Evolutionary conservation across 305 asterid species (phyloP), one percentile per base, ranked within the genome.

Genomic region (Solanum hybrid): DNA sequence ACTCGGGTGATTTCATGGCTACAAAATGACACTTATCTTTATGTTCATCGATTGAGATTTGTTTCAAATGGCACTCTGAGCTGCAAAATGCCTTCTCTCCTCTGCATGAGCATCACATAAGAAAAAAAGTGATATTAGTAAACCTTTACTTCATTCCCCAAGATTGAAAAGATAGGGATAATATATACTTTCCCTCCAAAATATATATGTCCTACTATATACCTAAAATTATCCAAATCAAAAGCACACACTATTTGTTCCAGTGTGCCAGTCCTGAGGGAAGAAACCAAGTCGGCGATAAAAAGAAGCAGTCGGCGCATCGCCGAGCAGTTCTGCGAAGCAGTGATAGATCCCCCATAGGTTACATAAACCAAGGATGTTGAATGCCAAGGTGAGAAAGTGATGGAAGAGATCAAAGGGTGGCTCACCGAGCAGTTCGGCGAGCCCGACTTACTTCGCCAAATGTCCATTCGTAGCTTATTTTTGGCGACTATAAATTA

Each of bases 51-150:
- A 91, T 90, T 14, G 92, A 88, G 66, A 93, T 92, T 42, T 93
- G 94, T 73, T 92, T 89, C 91, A 32, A 82, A 27, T 95, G 96
- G 87, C 96, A 94, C 88, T 93, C 95, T 38, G 89, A 89, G 37
- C 95, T 93, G 75, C 95, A 94, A 88, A 94, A 93, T 32, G 96
- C 95, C 88, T 92, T 93, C 37, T 94, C 95, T 88, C 96, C 96
- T 90, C 96, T 93, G 95, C 92, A 91, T 46, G 35, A 37, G 82
- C 27, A 26, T 66, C 35, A 84, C 79, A 81, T 17, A 40, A 14
- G 26, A 46, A 29, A 82, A 46, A 4, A 42, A 27, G 40, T 27
- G 38, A 81, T 17, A 51, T 46, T 36, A 46, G 11, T 13, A 82
- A 82, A 17, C 38, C 10, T 79, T 34, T 36, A 79, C 60, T 22